Percentiles rank a stretch among this genome's conserved stretches.
Conservation (phyloP, 2,329 filamentous ascomycete genomes). For the Neonectria neomacrospora region DNA sequence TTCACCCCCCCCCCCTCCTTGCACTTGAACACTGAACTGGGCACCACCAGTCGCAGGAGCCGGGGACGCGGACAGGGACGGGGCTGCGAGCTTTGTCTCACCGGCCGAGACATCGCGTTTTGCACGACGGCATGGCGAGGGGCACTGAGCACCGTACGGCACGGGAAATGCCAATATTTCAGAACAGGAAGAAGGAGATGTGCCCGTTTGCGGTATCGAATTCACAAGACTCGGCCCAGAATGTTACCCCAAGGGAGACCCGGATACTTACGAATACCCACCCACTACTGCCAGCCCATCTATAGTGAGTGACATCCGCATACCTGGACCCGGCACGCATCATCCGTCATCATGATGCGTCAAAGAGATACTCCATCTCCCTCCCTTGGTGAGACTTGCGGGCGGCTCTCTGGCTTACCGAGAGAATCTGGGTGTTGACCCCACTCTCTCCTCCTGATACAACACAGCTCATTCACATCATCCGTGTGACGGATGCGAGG, state of each 20-base stretch:
- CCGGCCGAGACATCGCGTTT: constrained; percentile 8
- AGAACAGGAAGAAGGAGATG: too few relatives aligned
- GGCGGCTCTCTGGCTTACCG: too few relatives aligned
- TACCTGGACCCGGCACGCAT: neutral
- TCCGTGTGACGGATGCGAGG: neutral
- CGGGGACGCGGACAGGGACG: neutral
- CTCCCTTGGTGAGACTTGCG: neutral
- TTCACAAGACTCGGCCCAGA: neutral
- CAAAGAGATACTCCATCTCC: neutral
- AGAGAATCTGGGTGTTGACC: neutral
- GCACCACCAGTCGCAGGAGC: constrained; percentile 3
- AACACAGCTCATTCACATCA: neutral
- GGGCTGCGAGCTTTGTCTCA: neutral
- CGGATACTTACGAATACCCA: neutral
- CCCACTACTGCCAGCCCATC: too few relatives aligned
- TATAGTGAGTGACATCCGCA: neutral
- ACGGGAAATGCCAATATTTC: neutral
- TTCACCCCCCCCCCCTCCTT: neutral
- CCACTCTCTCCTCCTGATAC: neutral
- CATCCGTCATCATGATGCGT: neutral
- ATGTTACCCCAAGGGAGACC: neutral
- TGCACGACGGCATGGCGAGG: constrained; percentile 1
- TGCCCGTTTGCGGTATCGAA: constrained; percentile 3
- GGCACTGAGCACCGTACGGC: neutral
- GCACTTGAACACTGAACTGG: neutral